Evolutionary conservation across 2,329 filamentous ascomycete species (phyloP), one percentile per base, ranked within the genome.

Genomic region (Bipolaris victoriae): DNA sequence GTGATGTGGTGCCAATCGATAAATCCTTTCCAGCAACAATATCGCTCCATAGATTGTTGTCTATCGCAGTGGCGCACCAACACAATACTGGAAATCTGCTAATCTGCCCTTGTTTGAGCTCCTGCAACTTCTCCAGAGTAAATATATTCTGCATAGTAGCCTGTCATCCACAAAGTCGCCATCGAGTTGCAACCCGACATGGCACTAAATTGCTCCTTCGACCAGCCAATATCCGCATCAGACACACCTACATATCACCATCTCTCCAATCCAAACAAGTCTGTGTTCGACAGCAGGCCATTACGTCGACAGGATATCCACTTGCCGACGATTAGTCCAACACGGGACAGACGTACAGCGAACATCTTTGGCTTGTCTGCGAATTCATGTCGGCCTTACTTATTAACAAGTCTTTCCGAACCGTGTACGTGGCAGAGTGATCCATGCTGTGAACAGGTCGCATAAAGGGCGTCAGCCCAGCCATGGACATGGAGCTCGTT

Each of bases 261-360:
- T 13, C 41, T 16, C n/a, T 24, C 5, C 0, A 3, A 35, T 29
- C 47, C 40, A 11, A 37, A 22, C 2, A 24, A 16, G 9, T n/a
- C 9, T 3, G 3, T 40, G 2, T 3, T 40, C 11, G n/a, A 45
- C 6, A 18, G 24, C 55, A 45, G 44, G 15, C 49, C 31, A 39
- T 44, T 33, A 29, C 18, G 31, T 37, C 55, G 55, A 31, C 7
- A 33, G 13, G 6, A 16, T 16, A 24, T 18, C 37, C 37, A 44
- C 44, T 22, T 53, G 36, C 49, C 44, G 49, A 48, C 24, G 49
- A 31, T 54, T 26, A 11, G n/a, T 39, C 22, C 20, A 49, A 33
- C 11, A 49, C 9, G 15, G 9, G 35, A 29, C 20, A 29, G 4
- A 15, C n/a, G 7, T 15, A 24, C 45, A 11, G 13, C 31, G 13